phyloP scores from a whole-genome alignment of 768 basidiomycete species.

The Lepiota venenata region DNA sequence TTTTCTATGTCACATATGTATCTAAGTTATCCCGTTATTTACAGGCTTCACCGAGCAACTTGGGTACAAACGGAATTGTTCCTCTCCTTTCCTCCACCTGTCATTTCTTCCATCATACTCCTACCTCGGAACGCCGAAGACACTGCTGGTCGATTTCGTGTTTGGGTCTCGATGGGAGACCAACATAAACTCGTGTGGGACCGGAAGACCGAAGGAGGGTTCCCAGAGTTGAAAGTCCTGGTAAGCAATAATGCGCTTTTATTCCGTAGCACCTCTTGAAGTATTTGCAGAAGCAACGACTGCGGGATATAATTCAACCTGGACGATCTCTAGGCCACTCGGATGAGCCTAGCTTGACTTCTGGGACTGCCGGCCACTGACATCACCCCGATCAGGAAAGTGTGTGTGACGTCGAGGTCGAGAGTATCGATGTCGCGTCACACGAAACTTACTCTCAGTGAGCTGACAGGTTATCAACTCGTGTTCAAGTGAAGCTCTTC shows the following conservation, averaged over 20 bases:
- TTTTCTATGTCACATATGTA: background rate
- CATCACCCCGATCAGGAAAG: background rate
- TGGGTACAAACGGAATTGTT: slow-evolving; percentile 95
- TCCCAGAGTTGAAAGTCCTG: slow-evolving; percentile 85
- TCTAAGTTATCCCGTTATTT: background rate
- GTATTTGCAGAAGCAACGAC: slow-evolving; percentile 72
- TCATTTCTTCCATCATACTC: slow-evolving; percentile 62
- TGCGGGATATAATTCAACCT: slow-evolving; percentile 82
- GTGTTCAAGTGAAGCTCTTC: too few species aligned
- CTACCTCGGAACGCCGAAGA: slow-evolving; percentile 77
- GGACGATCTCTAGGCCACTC: slow-evolving; percentile 86
- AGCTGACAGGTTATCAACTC: too few species aligned
- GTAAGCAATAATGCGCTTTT: slow-evolving; percentile 33
- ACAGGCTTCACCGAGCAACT: slow-evolving; percentile 86
- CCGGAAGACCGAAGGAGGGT: slow-evolving; percentile 85
- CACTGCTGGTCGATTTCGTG: slow-evolving; percentile 85
- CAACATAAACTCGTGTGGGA: slow-evolving; percentile 70
- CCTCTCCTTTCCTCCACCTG: slow-evolving; percentile 84
- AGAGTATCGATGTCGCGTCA: too few species aligned
- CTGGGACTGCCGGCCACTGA: background rate
- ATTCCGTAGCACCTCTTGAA: background rate
- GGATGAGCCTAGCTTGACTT: slow-evolving; percentile 8
- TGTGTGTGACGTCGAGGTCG: background rate
- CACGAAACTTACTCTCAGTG: too few species aligned
- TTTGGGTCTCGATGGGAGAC: slow-evolving; percentile 64